These are phyloP conservation scores for Geotrichum phurueaensis DNA, from an alignment of 1,139 yeast genomes.

Conservation along the genomic window DNA sequence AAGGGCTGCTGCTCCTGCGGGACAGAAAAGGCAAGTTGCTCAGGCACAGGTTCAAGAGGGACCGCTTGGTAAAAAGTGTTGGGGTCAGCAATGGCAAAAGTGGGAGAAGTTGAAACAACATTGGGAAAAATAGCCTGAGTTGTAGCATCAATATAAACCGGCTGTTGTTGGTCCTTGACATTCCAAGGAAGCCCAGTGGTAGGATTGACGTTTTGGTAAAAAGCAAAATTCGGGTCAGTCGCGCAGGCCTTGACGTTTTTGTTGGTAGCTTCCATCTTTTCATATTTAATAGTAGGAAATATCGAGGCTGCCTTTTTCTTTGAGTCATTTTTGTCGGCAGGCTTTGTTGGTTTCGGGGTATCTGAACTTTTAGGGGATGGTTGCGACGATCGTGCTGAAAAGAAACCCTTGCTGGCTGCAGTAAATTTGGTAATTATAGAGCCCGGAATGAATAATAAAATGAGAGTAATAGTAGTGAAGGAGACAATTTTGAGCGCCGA, in stretches of 20 bases:
- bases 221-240: not conserved
- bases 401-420: not conserved
- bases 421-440: not conserved
- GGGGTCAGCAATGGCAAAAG: not conserved
- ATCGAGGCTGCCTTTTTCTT: not conserved
- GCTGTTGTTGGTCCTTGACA: not conserved
- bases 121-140: not conserved
- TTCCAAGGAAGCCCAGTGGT: not conserved
- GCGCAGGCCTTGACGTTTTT: not conserved
- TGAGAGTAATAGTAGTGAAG: not conserved
- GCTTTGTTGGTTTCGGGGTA: not conserved
- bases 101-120: not conserved
- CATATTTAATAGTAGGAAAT: not conserved
- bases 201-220: not conserved
- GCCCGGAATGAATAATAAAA: not conserved
- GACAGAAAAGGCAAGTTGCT: not conserved
- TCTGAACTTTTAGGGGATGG: not conserved
- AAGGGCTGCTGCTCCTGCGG: not conserved
- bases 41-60: not conserved
- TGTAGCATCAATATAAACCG: not conserved
- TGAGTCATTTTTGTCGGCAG: not conserved
- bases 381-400: not conserved
- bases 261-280: not conserved
- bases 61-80: not conserved
- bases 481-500: not conserved